Conservation (phyloP, 1,284 basidiomycete species). For the Pascua sp. region DNA sequence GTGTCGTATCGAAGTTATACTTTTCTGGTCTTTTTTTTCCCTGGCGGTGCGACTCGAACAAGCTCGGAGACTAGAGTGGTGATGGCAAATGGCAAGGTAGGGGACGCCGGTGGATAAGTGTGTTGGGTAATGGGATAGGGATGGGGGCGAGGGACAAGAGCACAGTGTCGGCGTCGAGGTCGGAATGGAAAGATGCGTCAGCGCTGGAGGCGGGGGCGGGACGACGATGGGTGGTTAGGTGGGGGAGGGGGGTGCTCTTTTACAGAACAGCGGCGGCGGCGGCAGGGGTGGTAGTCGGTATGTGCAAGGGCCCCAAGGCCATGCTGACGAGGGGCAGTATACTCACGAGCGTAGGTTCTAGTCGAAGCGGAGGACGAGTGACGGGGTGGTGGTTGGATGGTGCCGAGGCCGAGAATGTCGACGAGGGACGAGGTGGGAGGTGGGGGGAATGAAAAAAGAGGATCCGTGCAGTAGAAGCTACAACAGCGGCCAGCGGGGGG, state of each 20-base stretch:
- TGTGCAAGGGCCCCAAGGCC: too few species aligned
- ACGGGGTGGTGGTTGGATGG: background rate
- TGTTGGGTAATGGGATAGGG: too few species aligned
- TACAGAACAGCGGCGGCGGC: too few species aligned
- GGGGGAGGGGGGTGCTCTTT: background rate
- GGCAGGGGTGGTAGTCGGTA: too few species aligned
- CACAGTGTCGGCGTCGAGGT: background rate
- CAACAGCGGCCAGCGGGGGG: conserved; percentile 2
- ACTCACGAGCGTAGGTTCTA: too few species aligned
- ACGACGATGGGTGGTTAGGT: background rate
- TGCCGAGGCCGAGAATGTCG: background rate
- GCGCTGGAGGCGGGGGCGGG: background rate
- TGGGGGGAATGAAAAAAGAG: background rate
- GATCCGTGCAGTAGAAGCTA: conserved; percentile 12
- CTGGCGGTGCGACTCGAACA: too few species aligned
- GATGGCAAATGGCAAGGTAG: background rate
- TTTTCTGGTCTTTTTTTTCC: too few species aligned
- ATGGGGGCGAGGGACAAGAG: background rate
- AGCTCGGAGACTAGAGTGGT: background rate
- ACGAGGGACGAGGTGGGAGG: background rate
- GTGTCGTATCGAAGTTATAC: too few species aligned
- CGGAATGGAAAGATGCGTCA: conserved; percentile 2
- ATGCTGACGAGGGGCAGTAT: too few species aligned
- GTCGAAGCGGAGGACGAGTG: background rate
- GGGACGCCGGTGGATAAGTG: background rate